These are phyloP conservation scores for Zymoseptoria ardabiliae DNA, from an alignment of 2,329 filamentous ascomycete species.

Conservation along the genomic window DNA sequence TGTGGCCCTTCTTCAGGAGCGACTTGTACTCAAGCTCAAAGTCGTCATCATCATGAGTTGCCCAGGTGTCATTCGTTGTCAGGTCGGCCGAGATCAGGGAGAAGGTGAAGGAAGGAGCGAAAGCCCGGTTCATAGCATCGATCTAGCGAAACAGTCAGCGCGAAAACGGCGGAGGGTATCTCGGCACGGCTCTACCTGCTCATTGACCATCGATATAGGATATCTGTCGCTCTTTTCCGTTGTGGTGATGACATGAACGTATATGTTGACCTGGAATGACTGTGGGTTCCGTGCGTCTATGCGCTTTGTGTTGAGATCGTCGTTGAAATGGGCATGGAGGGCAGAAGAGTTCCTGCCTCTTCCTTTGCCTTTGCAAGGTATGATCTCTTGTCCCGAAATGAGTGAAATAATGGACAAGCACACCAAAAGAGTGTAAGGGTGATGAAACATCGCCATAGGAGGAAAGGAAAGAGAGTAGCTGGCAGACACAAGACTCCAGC, in stretches of 20 bases:
- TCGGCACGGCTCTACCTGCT: neutral
- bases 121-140: neutral
- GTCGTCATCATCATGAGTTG: neutral
- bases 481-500: neutral
- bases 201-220: neutral
- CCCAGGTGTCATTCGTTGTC: neutral
- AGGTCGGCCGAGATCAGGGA: neutral
- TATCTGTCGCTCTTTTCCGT: neutral
- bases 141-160: neutral
- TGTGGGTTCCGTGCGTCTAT: neutral
- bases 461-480: neutral
- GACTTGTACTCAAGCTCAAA: neutral
- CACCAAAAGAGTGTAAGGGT: neutral
- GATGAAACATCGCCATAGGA: neutral
- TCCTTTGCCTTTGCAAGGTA: neutral
- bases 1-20: slow-evolving; percentile 18
- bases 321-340: neutral
- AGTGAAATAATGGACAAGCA: neutral
- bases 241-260: neutral
- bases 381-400: neutral
- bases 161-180: neutral
- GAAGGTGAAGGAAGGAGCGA: neutral
- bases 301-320: neutral
- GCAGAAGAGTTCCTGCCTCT: slow-evolving; percentile 1
- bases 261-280: neutral